Percentiles rank a stretch among this genome's conserved stretches.
These are phyloP conservation scores for Metschnikowia corniflorae DNA, from an alignment of 805 yeast species.

Conservation along the genomic window DNA sequence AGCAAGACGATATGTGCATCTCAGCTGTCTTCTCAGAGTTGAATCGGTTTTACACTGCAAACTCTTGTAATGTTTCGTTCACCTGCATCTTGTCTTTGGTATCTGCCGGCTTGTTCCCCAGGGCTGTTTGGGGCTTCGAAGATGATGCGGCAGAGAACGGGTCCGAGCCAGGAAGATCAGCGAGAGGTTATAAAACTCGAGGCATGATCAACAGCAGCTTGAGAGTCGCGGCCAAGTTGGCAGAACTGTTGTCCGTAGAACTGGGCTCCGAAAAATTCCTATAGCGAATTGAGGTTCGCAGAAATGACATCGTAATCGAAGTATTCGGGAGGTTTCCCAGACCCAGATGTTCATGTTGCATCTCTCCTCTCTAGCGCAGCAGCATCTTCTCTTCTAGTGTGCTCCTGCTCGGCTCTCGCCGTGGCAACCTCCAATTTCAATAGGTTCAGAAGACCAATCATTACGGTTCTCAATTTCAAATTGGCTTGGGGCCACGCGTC, in stretches of 20 bases:
- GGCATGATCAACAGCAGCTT: conserved; percentile 5
- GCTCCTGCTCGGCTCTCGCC: conserved; percentile 28
- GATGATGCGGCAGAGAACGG: no score
- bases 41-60: no score
- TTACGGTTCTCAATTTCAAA: conserved; percentile 78
- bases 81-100: no score
- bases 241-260: conserved; percentile 29
- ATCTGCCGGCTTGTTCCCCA: no score
- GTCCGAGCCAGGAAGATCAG: no score
- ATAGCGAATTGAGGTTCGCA: conserved; percentile 41
- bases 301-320: conserved; percentile 43
- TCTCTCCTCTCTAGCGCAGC: conserved; percentile 20
- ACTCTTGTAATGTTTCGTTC: no score
- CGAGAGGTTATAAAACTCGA: neutral
- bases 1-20: no score
- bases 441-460: conserved; percentile 58
- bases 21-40: no score
- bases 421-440: conserved; percentile 41
- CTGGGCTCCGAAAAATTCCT: conserved; percentile 24
- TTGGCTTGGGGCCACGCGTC: conserved; percentile 60
- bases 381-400: conserved; percentile 30
- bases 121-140: no score
- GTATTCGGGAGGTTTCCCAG: conserved; percentile 33
- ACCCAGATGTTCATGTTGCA: conserved; percentile 11
- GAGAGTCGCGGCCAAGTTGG: conserved; percentile 18